Evolutionary conservation across 2,329 filamentous ascomycete species (phyloP), one percentile per base, ranked within the genome.

Genomic region (Leptosphaerulina australis): DNA sequence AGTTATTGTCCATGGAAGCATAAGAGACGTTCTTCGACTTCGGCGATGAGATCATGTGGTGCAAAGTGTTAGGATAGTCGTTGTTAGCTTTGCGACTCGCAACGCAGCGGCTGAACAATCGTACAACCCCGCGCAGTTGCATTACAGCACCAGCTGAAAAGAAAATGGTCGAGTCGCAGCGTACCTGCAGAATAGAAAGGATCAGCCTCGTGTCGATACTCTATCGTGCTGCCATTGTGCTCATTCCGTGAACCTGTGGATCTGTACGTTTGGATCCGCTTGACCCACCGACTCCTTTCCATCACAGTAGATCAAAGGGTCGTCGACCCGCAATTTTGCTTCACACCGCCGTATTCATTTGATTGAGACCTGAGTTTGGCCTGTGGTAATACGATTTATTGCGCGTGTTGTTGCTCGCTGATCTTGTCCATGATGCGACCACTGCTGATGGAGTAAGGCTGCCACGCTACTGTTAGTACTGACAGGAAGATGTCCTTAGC

Each of bases 231-330:
- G 47, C 37, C 41, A 45, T 43, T 46, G 43, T 24, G 46, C 45
- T 51, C 48, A 46, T 11, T 25, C 22, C 21, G 25, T 34, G 48
- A 51, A 51, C 48, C 31, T 46, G 41, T 51, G 48, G 48, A 46
- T 41, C 41, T 37, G 31, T 37, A 33, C 28, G 31, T 33, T 37
- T 20, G 12, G 48, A 38, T 24, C 33, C 46, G 38, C 33, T 8
- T 30, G 30, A 30, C 40, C 36, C 31, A 38, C 48, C 14, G 25
- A 46, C 43, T 33, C 44, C 33, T 39, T 53, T 39, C 38, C 28
- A 44, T 39, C 22, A 35, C 33, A 35, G 26, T 38, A 33, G 43
- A 47, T 34, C 18, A 20, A 34, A 53, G 38, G 37, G 44, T 37
- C 14, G 24, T 28, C 2, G 50, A 39, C 44, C 50, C 38, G 33